Evolutionary conservation across 176 grass and related monocot genomes (phyloP), one percentile per base, ranked within the genome.

Genomic region (Bonia amplexicaulis): DNA sequence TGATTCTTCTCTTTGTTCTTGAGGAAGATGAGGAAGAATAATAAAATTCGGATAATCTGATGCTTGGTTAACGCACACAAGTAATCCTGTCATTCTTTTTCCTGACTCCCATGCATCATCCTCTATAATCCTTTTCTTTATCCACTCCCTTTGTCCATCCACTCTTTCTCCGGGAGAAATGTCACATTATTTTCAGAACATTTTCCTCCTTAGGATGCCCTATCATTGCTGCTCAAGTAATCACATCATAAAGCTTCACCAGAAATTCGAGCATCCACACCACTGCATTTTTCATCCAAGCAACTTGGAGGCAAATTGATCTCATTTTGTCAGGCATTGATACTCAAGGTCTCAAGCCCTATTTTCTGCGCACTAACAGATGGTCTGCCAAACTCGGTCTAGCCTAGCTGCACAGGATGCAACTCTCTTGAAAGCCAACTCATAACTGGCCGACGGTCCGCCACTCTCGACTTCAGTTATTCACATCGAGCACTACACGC

Each of bases 161-260:
- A 7, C 58, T 23, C 33, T 46, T 44, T 66, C 1, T 37, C 46
- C 22, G 11, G 31, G 10, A 53, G 57, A 27, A 86, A 39, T 79
- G 58, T 8, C 49, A 7, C 22, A 42, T 80, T 76, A 29, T 64
- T 89, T 70, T 86, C 83, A 72, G 9, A 42, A 12, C 29, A 55
- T 74, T 52, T 79, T 23, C 29, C 27, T 51, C 40, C 61, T 33
- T 31, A 13, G 3, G 9, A 42, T 35, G 53, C 9, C 53, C 45
- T 39, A 33, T 78, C 78, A 45, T 57, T 78, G 72, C 10, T 19
- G 46, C 23, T 82, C 66, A 20, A 65, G 70, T 45, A 17, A 65
- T 27, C 25, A 35, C 69, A 64, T 76, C 14, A 26, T 41, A 76
- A 89, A 63, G 52, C 41, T 85, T 71, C 62, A 37, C 25, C 44